phyloP scores from a whole-genome alignment of 176 grass and related monocot genomes.

The Oryza australiensis region DNA sequence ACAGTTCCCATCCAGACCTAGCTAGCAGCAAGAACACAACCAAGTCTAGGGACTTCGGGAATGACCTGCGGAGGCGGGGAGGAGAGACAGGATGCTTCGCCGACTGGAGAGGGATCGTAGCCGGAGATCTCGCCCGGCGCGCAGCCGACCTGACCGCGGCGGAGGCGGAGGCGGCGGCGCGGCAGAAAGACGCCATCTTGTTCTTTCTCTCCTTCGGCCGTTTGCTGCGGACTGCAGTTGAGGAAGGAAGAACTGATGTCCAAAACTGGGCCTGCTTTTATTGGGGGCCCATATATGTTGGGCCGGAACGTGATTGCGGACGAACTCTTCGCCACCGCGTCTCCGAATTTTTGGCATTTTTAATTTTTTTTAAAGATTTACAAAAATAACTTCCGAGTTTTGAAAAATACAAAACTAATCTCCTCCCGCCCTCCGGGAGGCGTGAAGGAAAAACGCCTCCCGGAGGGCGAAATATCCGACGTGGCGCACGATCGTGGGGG shows the following conservation, averaged over 20 bases:
- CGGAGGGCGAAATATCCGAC: too few relatives aligned
- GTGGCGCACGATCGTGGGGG: too few relatives aligned
- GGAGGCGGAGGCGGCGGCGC: conserved; percentile 31
- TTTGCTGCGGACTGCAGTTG: background rate
- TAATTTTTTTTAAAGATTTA: too few relatives aligned
- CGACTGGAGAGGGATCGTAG: background rate
- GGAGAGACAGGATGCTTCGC: background rate
- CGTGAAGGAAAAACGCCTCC: too few relatives aligned
- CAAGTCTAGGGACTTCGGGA: background rate
- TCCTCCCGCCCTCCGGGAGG: too few relatives aligned
- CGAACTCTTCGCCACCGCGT: too few relatives aligned
- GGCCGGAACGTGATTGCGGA: too few relatives aligned
- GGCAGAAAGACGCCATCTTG: conserved; percentile 66
- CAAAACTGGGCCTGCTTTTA: too few relatives aligned
- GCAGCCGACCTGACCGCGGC: conserved; percentile 36
- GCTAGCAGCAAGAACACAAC: background rate
- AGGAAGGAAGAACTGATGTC: background rate
- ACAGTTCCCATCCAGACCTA: background rate
- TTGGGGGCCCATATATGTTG: too few relatives aligned
- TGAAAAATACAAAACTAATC: too few relatives aligned
- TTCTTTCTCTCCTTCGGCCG: background rate
- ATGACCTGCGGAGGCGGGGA: conserved; percentile 51
- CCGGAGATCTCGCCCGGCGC: conserved; percentile 31
- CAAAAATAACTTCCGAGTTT: too few relatives aligned
- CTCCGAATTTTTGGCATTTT: too few relatives aligned